Evolutionary conservation across 2,329 filamentous ascomycete genomes (phyloP).

Genomic region (Ceratocystiopsis minuta): DNA sequence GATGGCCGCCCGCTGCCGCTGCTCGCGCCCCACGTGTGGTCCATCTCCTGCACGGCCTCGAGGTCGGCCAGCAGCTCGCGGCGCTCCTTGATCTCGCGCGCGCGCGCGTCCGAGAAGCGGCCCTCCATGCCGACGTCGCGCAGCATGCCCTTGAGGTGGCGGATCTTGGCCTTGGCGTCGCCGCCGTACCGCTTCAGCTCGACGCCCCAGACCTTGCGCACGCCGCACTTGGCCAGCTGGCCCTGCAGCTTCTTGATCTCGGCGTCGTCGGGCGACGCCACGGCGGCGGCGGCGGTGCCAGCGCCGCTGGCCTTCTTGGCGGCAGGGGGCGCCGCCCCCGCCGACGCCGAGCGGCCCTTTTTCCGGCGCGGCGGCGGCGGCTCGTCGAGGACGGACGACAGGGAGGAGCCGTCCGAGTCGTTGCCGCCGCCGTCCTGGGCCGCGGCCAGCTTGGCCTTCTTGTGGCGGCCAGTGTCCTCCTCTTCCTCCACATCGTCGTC

Average conservation of each 20-base stretch:
- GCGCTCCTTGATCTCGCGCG: constrained; percentile 69
- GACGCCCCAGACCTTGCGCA: constrained; percentile 78
- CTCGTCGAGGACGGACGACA: constrained; percentile 67
- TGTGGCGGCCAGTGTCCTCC: neutral
- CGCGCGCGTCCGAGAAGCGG: constrained; percentile 69
- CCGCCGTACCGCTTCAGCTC: constrained; percentile 60
- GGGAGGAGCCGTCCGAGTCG: constrained; percentile 28
- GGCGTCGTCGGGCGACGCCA: constrained; percentile 42
- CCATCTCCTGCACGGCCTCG: constrained; percentile 68
- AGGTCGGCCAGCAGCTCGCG: constrained; percentile 72
- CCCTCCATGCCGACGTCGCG: constrained; percentile 74
- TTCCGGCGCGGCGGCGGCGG: constrained; percentile 18
- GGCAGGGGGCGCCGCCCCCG: constrained; percentile 18
- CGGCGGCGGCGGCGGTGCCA: constrained; percentile 14
- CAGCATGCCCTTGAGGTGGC: constrained; percentile 63
- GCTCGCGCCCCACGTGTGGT: constrained; percentile 53
- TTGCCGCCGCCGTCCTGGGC: neutral
- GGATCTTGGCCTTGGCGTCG: constrained; percentile 61
- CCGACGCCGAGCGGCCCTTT: constrained; percentile 26
- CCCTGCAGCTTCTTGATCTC: constrained; percentile 80
- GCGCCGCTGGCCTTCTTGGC: constrained; percentile 17
- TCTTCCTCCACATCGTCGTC: constrained; percentile 3
- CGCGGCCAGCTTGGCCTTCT: neutral
- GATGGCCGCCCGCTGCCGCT: constrained; percentile 22
- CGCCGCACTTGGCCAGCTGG: constrained; percentile 75